Base-by-base conservation (phyloP, 768 basidiomycete species). In the Sutorius australiensis region DNA sequence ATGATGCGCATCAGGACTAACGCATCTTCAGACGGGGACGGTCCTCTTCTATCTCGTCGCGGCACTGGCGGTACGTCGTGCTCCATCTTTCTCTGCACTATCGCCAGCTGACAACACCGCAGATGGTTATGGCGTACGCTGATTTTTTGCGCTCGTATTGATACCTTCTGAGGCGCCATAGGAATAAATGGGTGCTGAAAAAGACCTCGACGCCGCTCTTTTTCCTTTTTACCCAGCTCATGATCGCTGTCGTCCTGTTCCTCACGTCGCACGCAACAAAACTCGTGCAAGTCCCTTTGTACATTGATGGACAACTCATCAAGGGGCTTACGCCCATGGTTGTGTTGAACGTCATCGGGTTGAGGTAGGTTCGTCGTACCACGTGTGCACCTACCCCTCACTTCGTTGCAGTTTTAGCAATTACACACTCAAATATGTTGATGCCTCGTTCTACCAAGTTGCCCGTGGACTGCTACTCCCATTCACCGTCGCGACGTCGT, bases 381-480 rank as follows among this genome's bases (percentile, higher is more conserved):
- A 6, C 16, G 24, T 28, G 2, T 28, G 36, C 21, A 13, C 27
- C 12, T 38, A 10, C 37, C 27, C n/a, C 34, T 58, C 31, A 56
- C 12, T 19, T 41, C 19, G 31, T 11, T n/a, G 30, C 66, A 92
- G 89, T 63, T 87, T 90, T 65, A 90, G 89, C 71, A 95, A 94
- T 68, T 93, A 84, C 66, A 92, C 89, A 37, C 79, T 95, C 53
- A 91, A 93, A 83, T 92, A 89, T 63, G 94, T 97, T 60, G 93
- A 94, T 51, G 91, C 92, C 12, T 94, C 92, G 0, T 93, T 95
- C 72, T 94, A 95, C 69, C 94, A 95, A 74, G 88, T 98, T 57
- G 95, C 95, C 0, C 87, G 95, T 14, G 95, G 95, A 10, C 79
- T 98, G 55, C 83, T 98, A 28, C 83, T 98, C 21, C 95, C 95